phyloP scores from a whole-genome alignment of 306 rosid species.

The Pueraria montana region DNA sequence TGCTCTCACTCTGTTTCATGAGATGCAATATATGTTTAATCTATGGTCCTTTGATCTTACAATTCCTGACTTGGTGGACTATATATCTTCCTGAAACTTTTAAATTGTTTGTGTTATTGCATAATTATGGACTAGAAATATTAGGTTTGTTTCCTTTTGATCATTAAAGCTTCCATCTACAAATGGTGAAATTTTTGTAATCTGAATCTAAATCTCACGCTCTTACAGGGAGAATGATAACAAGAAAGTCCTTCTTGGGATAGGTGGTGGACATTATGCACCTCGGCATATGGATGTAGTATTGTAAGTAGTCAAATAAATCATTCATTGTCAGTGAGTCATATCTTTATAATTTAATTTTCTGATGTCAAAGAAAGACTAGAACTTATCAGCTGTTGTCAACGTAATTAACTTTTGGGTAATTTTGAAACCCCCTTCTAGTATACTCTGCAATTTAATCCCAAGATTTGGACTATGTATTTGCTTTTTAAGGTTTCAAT shows the following conservation, averaged over 20 bases:
- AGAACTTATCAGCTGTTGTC: neutral
- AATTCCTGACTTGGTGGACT: constrained; percentile 26
- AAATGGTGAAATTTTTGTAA: constrained; percentile 26
- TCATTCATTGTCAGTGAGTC: constrained; percentile 1
- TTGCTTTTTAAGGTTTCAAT: constrained; percentile 9
- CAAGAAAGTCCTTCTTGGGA: constrained; percentile 88
- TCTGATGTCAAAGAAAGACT: constrained; percentile 30
- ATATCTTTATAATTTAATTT: constrained; percentile 21
- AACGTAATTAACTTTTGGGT: constrained; percentile 18
- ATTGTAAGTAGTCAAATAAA: constrained; percentile 60
- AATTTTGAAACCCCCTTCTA: neutral
- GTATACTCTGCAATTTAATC: neutral
- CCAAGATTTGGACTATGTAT: neutral
- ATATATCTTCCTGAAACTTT: constrained; percentile 17
- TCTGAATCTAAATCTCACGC: constrained; percentile 25
- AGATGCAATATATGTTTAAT: constrained; percentile 16
- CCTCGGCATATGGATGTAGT: constrained; percentile 95
- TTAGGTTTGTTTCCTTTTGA: constrained; percentile 31
- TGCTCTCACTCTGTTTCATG: constrained; percentile 28
- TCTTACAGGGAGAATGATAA: constrained; percentile 70
- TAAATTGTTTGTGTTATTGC: constrained; percentile 22
- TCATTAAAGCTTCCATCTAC: constrained; percentile 9
- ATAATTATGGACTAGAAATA: neutral
- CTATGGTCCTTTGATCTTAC: constrained; percentile 17
- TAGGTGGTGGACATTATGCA: constrained; percentile 96